These are phyloP conservation scores for Macrophomina tecta DNA, from an alignment of 2,329 filamentous ascomycete genomes.

Conservation along the genomic window DNA sequence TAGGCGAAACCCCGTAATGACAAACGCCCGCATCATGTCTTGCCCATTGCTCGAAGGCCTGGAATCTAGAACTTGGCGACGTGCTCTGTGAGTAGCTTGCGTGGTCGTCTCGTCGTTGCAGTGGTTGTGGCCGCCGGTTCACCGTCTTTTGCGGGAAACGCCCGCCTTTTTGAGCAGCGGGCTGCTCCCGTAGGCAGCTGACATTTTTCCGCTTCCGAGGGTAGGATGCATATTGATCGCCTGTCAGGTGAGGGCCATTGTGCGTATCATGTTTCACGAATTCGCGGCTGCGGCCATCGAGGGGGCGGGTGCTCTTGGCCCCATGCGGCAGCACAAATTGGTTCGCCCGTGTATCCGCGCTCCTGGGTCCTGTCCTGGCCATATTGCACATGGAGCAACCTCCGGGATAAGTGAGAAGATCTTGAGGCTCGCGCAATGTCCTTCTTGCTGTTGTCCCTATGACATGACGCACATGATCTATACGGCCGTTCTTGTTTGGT, in stretches of 20 bases:
- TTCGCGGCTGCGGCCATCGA: conserved; percentile 15
- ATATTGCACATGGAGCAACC: conserved; percentile 21
- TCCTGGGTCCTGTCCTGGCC: conserved; percentile 8
- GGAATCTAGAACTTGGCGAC: conserved; percentile 19
- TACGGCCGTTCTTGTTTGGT: conserved; percentile 21
- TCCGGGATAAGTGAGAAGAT: conserved; percentile 20
- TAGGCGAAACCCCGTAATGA: conserved; percentile 22
- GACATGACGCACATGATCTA: conserved; percentile 26
- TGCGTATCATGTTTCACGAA: conserved; percentile 25
- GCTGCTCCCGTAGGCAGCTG: neutral
- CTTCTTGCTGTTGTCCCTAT: conserved; percentile 19
- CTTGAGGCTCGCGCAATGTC: conserved; percentile 9
- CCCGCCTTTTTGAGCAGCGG: neutral
- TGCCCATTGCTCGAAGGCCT: neutral
- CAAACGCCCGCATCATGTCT: conserved; percentile 15
- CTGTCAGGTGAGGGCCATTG: conserved; percentile 19
- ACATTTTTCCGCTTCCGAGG: neutral
- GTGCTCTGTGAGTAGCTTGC: conserved; percentile 9
- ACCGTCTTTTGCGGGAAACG: conserved; percentile 21
- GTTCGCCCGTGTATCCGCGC: conserved; percentile 22
- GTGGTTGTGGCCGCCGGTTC: conserved; percentile 14
- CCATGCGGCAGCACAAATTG: conserved; percentile 25
- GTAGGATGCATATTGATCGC: conserved; percentile 2
- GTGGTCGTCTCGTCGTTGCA: conserved; percentile 2
- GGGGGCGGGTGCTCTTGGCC: conserved; percentile 17